Evolutionary conservation across 208 protist genomes (phyloP).

Genomic region (Crithidia brevicula): DNA sequence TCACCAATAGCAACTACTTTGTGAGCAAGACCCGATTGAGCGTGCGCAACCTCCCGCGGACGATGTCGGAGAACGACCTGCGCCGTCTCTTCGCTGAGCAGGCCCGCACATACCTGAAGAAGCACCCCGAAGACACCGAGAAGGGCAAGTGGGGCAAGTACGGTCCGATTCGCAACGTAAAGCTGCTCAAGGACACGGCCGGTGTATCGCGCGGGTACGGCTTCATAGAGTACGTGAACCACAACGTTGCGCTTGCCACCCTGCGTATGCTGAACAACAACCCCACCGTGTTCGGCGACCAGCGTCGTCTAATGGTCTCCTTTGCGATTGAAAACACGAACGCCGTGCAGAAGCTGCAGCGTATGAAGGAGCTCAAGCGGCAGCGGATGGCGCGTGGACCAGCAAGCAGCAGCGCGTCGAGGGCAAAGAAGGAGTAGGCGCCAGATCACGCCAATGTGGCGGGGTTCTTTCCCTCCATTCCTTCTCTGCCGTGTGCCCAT

Average conservation of each 20-base stretch:
- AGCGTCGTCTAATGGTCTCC: constrained; percentile 88
- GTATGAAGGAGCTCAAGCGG: constrained; percentile 78
- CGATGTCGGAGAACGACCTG: constrained; percentile 89
- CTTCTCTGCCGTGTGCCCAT: too few relatives aligned
- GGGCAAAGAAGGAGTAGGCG: constrained; percentile 1
- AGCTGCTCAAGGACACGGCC: constrained; percentile 84
- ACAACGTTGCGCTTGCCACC: constrained; percentile 86
- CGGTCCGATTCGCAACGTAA: constrained; percentile 87
- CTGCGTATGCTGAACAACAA: constrained; percentile 94
- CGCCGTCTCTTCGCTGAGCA: constrained; percentile 78
- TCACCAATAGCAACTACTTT: constrained; percentile 92
- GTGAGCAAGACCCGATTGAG: constrained; percentile 91
- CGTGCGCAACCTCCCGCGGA: constrained; percentile 91
- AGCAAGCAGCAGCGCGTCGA: background rate
- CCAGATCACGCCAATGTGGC: too few relatives aligned
- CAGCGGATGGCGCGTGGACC: constrained; percentile 40
- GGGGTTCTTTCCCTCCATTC: too few relatives aligned
- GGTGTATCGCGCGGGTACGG: constrained; percentile 89
- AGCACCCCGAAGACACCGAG: constrained; percentile 68
- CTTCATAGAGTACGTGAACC: constrained; percentile 94
- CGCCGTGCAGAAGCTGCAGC: constrained; percentile 89
- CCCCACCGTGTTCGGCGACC: constrained; percentile 86
- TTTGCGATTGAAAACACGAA: constrained; percentile 93
- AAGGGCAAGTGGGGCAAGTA: constrained; percentile 90
- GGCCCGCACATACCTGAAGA: constrained; percentile 77